phyloP scores from a whole-genome alignment of 805 yeast genomes.

The Hanseniaspora valbyensis region DNA sequence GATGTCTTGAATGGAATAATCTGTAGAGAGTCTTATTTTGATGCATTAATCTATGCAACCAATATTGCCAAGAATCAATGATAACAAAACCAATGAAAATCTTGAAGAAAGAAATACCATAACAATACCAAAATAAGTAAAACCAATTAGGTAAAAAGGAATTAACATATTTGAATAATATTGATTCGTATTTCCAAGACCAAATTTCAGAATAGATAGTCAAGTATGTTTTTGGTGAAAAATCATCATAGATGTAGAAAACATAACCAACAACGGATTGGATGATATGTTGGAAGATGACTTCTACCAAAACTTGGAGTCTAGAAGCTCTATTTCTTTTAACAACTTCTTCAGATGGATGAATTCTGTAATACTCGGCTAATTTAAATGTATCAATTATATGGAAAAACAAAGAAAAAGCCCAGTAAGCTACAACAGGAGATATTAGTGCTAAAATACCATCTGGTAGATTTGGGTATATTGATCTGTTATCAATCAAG shows the following conservation, averaged over 20 bases:
- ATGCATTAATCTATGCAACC: slow-evolving; percentile 84
- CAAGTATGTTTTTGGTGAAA: slow-evolving; percentile 25
- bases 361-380: slow-evolving; percentile 78
- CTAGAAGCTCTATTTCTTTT: slow-evolving; percentile 65
- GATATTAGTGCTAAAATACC: slow-evolving; percentile 56
- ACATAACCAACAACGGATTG: slow-evolving; percentile 63
- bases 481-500: slow-evolving; percentile 5
- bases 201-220: slow-evolving; percentile 31
- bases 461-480: slow-evolving; percentile 44
- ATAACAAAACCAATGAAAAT: slow-evolving; percentile 54
- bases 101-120: slow-evolving; percentile 51
- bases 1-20: slow-evolving; percentile 87
- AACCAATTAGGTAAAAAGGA: slow-evolving; percentile 1
- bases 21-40: slow-evolving; percentile 62
- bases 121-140: slow-evolving; percentile 19
- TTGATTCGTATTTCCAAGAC: slow-evolving; percentile 28
- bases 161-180: neutral
- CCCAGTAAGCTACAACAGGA: slow-evolving; percentile 82
- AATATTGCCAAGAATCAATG: slow-evolving; percentile 92
- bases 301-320: slow-evolving; percentile 65
- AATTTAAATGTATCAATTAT: slow-evolving; percentile 60
- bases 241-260: slow-evolving; percentile 47
- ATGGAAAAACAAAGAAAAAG: slow-evolving; percentile 60
- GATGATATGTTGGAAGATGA: slow-evolving; percentile 69
- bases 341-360: slow-evolving; percentile 77